Conservation (phyloP, 106 monocot species). For the Agapanthus africanus region DNA sequence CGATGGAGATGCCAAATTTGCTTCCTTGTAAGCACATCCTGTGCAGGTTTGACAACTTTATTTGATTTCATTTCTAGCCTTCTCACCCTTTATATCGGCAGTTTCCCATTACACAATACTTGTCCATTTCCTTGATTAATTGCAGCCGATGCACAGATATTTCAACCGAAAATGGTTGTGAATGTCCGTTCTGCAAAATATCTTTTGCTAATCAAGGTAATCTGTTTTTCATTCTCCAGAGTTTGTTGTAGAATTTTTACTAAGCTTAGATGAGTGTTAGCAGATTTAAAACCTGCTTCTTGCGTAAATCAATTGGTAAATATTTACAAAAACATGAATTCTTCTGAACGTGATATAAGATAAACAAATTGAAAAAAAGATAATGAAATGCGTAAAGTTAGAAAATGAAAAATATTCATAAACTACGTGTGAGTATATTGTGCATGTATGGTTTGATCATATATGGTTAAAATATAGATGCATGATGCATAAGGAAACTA, state of each 20-base stretch:
- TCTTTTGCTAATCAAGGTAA: constrained; percentile 50
- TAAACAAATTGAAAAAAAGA: too few species aligned
- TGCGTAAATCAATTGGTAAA: constrained; percentile 49
- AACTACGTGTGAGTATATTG: too few species aligned
- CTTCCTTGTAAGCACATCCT: constrained; percentile 17
- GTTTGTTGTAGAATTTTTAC: not conserved
- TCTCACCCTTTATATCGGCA: not conserved
- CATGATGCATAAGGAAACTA: too few species aligned
- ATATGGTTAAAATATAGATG: not conserved
- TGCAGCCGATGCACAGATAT: constrained; percentile 48
- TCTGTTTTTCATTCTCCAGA: not conserved
- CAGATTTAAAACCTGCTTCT: constrained; percentile 56
- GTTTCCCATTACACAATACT: not conserved
- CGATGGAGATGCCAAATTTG: constrained; percentile 16
- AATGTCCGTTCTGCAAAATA: constrained; percentile 47
- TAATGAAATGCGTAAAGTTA: too few species aligned
- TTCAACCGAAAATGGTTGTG: constrained; percentile 6
- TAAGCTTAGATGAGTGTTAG: constrained; percentile 4
- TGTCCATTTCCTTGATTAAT: not conserved
- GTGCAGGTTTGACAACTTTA: constrained; percentile 14
- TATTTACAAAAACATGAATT: constrained; percentile 63
- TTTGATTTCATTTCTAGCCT: not conserved
- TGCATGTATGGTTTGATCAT: constrained; percentile 39
- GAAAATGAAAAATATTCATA: too few species aligned
- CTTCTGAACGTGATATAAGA: constrained; percentile 28